Percentiles rank a stretch among this genome's conserved stretches.
These are phyloP conservation scores for Pseudonitzschia multiseries DNA, from an alignment of 108 stramenopile species.

Conservation along the genomic window DNA sequence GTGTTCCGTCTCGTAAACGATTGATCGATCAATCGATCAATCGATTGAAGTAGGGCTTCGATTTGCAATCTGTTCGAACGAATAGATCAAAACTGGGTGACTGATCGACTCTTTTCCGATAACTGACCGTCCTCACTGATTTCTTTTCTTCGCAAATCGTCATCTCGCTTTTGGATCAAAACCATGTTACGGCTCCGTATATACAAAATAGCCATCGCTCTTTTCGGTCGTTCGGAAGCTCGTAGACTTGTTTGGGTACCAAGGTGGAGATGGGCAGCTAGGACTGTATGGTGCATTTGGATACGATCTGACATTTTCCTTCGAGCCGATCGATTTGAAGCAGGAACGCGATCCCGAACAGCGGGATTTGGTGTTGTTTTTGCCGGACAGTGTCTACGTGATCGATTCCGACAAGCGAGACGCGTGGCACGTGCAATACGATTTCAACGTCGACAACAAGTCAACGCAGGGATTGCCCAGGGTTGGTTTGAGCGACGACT, in stretches of 20 bases:
- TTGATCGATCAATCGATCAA: too few relatives aligned
- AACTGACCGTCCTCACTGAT: background rate
- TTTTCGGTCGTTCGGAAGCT: constrained; percentile 91
- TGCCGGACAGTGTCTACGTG: constrained; percentile 92
- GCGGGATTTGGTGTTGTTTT: constrained; percentile 89
- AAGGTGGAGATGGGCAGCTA: constrained; percentile 87
- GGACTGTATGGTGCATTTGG: constrained; percentile 97
- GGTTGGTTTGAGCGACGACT: constrained; percentile 48
- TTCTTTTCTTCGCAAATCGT: constrained; percentile 9
- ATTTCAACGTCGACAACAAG: constrained; percentile 79
- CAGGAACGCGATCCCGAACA: constrained; percentile 85
- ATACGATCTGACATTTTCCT: constrained; percentile 97
- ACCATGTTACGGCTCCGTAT: background rate
- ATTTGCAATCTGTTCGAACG: background rate
- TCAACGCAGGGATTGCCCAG: constrained; percentile 85
- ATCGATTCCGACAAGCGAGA: constrained; percentile 92
- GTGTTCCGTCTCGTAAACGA: too few relatives aligned
- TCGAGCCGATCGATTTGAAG: constrained; percentile 89
- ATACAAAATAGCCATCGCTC: constrained; percentile 69
- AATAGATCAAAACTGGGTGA: background rate
- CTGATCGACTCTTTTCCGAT: background rate
- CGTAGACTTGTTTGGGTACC: constrained; percentile 81
- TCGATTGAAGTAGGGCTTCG: background rate
- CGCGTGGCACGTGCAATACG: constrained; percentile 91
- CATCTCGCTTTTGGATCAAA: constrained; percentile 7